Evolutionary conservation across 2,329 filamentous ascomycete species (phyloP).

Genomic region (Lasiodiplodia citricola): DNA sequence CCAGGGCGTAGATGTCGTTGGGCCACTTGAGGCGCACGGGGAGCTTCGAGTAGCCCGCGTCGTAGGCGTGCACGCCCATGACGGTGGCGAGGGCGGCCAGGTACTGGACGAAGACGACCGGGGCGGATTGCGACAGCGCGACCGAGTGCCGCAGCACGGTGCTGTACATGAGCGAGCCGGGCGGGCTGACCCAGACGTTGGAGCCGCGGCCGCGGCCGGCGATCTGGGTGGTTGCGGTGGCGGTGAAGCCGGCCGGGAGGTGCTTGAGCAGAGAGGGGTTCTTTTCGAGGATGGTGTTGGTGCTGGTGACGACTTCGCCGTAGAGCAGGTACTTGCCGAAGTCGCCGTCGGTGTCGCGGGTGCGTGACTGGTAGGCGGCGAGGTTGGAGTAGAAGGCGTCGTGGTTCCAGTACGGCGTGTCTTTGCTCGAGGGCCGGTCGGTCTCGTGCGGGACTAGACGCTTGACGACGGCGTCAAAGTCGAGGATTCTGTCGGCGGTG

Average conservation of each 20-base stretch:
- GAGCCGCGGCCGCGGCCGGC: conserved; percentile 85
- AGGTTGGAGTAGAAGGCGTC: conserved; percentile 77
- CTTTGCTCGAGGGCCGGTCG: conserved; percentile 68
- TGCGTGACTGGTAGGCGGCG: conserved; percentile 65
- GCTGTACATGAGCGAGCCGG: conserved; percentile 85
- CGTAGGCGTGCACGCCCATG: conserved; percentile 81
- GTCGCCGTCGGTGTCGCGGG: conserved; percentile 59
- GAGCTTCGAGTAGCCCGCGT: conserved; percentile 72
- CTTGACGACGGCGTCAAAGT: conserved; percentile 77
- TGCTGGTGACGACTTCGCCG: conserved; percentile 90
- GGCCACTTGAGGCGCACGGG: conserved; percentile 95
- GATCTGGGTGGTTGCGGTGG: conserved; percentile 85
- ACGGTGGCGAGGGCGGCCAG: conserved; percentile 87
- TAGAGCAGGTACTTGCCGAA: conserved; percentile 86
- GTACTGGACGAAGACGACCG: conserved; percentile 94
- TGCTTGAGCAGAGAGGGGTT: conserved; percentile 78
- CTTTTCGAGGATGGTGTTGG: conserved; percentile 92
- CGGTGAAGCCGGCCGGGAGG: conserved; percentile 84
- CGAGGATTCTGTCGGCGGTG: conserved; percentile 65
- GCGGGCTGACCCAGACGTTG: conserved; percentile 94
- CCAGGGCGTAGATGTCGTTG: conserved; percentile 74
- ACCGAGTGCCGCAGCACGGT: conserved; percentile 84
- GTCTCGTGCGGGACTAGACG: conserved; percentile 74
- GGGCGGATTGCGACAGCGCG: conserved; percentile 71
- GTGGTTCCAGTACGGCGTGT: conserved; percentile 88